Conservation (phyloP, 768 basidiomycete species). For the Coprinellus aureogranulatus region DNA sequence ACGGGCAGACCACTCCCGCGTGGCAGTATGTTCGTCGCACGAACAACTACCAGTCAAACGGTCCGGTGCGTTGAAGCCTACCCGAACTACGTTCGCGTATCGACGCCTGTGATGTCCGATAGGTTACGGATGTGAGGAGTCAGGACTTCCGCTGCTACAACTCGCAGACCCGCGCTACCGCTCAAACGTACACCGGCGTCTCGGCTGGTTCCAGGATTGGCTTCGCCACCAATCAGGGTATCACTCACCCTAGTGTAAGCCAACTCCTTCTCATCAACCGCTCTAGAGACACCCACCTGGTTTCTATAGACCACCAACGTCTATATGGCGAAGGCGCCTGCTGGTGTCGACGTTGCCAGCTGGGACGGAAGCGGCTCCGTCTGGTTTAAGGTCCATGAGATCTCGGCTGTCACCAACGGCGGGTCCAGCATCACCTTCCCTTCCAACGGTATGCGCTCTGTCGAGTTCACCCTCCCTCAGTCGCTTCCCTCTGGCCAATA, state of each 20-base stretch:
- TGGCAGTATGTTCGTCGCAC: slow-evolving; percentile 45
- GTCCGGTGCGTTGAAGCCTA: slow-evolving; percentile 37
- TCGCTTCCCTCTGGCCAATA: slow-evolving; percentile 15
- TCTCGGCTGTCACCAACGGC: slow-evolving; percentile 40
- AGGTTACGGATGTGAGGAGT: slow-evolving; percentile 48
- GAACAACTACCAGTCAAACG: slow-evolving; percentile 46
- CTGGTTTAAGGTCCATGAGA: slow-evolving; percentile 43
- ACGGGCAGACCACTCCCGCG: slow-evolving; percentile 33
- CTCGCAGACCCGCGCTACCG: slow-evolving; percentile 35
- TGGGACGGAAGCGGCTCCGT: slow-evolving; percentile 41
- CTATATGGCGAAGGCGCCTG: slow-evolving; percentile 47
- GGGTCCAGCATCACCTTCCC: slow-evolving; percentile 39
- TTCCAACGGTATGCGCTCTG: slow-evolving; percentile 8
- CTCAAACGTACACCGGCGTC: slow-evolving; percentile 39
- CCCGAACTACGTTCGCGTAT: too few species aligned
- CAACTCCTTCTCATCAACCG: background rate
- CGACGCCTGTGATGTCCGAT: too few species aligned
- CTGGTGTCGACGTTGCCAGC: slow-evolving; percentile 28
- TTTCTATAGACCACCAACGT: slow-evolving; percentile 35
- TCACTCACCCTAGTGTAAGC: slow-evolving; percentile 51
- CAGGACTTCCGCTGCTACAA: slow-evolving; percentile 48
- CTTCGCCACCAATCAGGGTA: slow-evolving; percentile 38
- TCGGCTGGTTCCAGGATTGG: slow-evolving; percentile 45
- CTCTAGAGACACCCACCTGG: background rate
- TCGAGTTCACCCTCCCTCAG: slow-evolving; percentile 36